phyloP scores from a whole-genome alignment of 2,329 filamentous ascomycete species.

The Aureobasidium sp. region DNA sequence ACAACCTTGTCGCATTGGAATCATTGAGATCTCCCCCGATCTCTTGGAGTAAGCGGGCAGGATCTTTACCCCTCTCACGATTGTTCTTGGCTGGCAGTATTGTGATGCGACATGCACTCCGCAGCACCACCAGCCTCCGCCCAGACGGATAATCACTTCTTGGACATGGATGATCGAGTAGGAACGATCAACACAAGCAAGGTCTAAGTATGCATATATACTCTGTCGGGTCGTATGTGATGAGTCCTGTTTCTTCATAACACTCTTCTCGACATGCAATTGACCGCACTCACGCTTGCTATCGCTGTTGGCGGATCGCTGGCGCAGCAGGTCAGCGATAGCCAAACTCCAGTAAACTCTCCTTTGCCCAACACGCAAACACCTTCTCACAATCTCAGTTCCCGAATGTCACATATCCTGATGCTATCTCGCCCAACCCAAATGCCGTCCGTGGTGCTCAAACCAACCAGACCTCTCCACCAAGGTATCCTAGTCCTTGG shows the following conservation, averaged over 20 bases:
- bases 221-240: not conserved
- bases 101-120: not conserved
- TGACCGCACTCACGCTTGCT: not conserved
- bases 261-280: not conserved
- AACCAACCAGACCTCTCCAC: not conserved
- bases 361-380: not conserved
- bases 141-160: slow-evolving; percentile 3
- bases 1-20: not conserved
- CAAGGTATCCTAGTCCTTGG: slow-evolving; percentile 5
- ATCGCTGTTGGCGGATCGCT: not conserved
- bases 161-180: not conserved
- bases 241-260: not conserved
- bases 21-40: no score
- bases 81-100: not conserved
- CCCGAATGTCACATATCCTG: not conserved
- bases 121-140: not conserved
- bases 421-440: not conserved
- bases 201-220: not conserved
- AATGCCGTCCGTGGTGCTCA: not conserved
- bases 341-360: not conserved
- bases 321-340: not conserved
- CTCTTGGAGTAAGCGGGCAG: not conserved
- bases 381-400: not conserved
- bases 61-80: not conserved
- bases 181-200: not conserved